phyloP scores from a whole-genome alignment of 2,329 filamentous ascomycete genomes.

The Plectosphaerella cucumerina region DNA sequence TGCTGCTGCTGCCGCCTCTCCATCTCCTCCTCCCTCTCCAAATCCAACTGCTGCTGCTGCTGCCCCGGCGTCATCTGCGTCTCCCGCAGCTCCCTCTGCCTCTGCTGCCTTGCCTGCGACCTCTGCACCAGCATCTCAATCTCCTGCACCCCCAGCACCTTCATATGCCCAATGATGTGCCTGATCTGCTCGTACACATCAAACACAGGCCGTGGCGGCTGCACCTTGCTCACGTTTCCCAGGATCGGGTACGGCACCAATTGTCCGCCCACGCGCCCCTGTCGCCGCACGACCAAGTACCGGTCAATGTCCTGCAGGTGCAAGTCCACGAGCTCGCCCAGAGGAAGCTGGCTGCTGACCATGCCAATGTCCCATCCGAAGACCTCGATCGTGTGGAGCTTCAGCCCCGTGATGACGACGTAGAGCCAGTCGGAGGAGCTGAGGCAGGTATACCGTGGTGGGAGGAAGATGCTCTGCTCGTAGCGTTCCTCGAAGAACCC shows the following conservation, averaged over 20 bases:
- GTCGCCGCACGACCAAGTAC: constrained; percentile 17
- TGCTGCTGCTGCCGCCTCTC: neutral
- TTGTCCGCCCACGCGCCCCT: constrained; percentile 3
- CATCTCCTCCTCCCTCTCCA: neutral
- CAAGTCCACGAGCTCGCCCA: constrained; percentile 23
- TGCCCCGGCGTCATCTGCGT: neutral
- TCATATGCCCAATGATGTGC: constrained; percentile 7
- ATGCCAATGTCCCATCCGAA: constrained; percentile 41
- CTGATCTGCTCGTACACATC: constrained; percentile 12
- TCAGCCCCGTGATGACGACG: constrained; percentile 39
- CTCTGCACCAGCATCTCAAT: constrained; percentile 3
- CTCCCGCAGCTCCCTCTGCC: neutral
- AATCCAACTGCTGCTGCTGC: neutral
- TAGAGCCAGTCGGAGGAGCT: constrained; percentile 43
- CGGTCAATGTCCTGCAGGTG: constrained; percentile 24
- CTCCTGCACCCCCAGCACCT: constrained; percentile 8
- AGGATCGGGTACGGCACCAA: constrained; percentile 2
- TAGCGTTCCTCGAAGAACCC: constrained; percentile 35
- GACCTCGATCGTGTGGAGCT: constrained; percentile 38
- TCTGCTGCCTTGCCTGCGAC: neutral
- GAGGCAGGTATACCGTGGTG: constrained; percentile 37
- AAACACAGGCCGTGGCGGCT: neutral
- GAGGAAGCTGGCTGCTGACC: constrained; percentile 29
- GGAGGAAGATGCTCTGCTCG: constrained; percentile 18
- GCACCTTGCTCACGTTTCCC: neutral